Conservation (phyloP, 2,329 filamentous ascomycete species). For the Claviceps paspali region DNA sequence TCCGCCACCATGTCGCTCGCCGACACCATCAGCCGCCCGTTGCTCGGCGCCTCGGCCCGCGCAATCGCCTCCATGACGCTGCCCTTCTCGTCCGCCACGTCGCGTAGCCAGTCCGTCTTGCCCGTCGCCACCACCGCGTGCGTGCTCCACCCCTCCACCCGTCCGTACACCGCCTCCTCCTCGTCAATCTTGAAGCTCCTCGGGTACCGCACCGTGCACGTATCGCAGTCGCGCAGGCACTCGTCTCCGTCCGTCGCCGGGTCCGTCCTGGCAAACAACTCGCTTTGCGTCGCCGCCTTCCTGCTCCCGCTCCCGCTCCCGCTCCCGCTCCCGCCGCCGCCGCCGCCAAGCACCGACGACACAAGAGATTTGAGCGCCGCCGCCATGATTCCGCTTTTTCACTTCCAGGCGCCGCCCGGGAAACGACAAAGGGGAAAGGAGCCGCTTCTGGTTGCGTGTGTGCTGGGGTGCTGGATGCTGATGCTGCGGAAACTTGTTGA, state of each 20-base stretch:
- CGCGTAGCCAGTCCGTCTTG: constrained; percentile 84
- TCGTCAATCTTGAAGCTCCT: constrained; percentile 57
- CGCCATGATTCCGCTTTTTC: constrained; percentile 29
- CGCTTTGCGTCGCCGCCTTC: constrained; percentile 15
- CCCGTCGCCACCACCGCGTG: constrained; percentile 90
- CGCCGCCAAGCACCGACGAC: constrained; percentile 15
- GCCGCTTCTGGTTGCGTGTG: too few relatives aligned
- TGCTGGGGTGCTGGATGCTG: too few relatives aligned
- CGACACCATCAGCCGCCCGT: constrained; percentile 74
- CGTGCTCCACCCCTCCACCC: constrained; percentile 74
- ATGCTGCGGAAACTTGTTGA: too few relatives aligned
- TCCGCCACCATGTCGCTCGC: constrained; percentile 69
- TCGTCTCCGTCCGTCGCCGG: constrained; percentile 74
- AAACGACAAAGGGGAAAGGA: too few relatives aligned
- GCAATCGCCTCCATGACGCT: constrained; percentile 68
- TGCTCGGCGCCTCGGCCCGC: constrained; percentile 40
- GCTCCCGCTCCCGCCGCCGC: constrained; percentile 12
- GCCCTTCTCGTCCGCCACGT: constrained; percentile 76
- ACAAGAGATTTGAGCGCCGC: constrained; percentile 20
- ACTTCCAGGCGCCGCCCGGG: too few relatives aligned
- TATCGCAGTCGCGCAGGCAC: constrained; percentile 74
- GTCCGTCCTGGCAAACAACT: constrained; percentile 60
- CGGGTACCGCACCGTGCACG: constrained; percentile 67
- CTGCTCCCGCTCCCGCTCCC: constrained; percentile 5
- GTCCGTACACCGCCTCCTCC: constrained; percentile 66